A percentile compares a stretch with the other conserved stretches of the same genome.
Conservation (phyloP, 176 grass and related monocot genomes). For the Oryza coarctata region DNA sequence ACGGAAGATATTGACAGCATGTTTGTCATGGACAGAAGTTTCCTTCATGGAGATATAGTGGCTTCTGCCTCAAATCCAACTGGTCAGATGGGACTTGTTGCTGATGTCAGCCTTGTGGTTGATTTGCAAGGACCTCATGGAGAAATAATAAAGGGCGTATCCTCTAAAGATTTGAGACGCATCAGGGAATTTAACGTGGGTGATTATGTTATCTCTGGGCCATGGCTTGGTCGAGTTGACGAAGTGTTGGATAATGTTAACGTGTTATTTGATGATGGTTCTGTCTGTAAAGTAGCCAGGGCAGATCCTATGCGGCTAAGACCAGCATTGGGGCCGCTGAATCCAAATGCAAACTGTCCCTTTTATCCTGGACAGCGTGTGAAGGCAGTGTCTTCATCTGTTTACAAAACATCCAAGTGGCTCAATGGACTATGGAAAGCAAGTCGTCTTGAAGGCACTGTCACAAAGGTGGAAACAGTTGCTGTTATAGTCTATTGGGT, state of each 20-base stretch:
- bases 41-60: constrained; percentile 83
- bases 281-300: constrained; percentile 77
- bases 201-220: constrained; percentile 80
- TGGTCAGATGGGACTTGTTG: constrained; percentile 79
- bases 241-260: constrained; percentile 92
- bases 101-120: constrained; percentile 65
- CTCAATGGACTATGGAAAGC: constrained; percentile 82
- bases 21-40: constrained; percentile 67
- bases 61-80: constrained; percentile 73
- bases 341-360: constrained; percentile 69
- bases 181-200: constrained; percentile 82
- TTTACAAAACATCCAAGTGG: constrained; percentile 86
- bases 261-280: constrained; percentile 89
- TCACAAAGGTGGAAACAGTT: constrained; percentile 77
- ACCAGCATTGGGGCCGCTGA: constrained; percentile 48
- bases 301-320: constrained; percentile 74
- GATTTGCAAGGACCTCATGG: constrained; percentile 60
- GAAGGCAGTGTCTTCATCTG: constrained; percentile 71
- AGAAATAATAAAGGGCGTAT: constrained; percentile 57
- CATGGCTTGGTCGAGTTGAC: constrained; percentile 89
- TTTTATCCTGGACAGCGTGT: constrained; percentile 94
- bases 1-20: constrained; percentile 65
- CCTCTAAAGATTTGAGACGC: constrained; percentile 69
- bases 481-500: constrained; percentile 91
- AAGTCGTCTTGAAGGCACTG: constrained; percentile 74